These are phyloP conservation scores for Phytopythium delawarense DNA, from an alignment of 352 stramenopile genomes.

Conservation along the genomic window DNA sequence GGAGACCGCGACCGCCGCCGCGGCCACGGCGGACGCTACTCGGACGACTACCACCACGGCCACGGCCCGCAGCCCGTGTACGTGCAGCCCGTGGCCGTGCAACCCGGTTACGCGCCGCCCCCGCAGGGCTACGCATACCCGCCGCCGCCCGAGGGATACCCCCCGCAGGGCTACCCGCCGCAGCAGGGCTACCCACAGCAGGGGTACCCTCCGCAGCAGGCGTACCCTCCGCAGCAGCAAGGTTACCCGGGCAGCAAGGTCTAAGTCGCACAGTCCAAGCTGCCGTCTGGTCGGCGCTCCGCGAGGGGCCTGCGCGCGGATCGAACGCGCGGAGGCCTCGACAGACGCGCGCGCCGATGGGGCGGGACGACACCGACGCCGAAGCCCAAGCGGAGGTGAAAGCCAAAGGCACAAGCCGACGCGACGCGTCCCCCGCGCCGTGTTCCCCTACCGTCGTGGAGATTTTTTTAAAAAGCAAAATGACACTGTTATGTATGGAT, in stretches of 20 bases:
- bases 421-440: background rate
- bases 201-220: slow-evolving; percentile 20
- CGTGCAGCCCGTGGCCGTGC: slow-evolving; percentile 70
- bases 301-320: background rate
- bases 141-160: slow-evolving; percentile 31
- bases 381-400: too few relatives aligned
- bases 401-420: too few relatives aligned
- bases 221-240: slow-evolving; percentile 27
- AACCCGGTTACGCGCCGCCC: slow-evolving; percentile 29
- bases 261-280: background rate
- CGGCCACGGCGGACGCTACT: slow-evolving; percentile 19
- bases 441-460: background rate
- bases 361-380: background rate
- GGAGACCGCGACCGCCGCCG: slow-evolving; percentile 36
- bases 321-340: slow-evolving; percentile 3
- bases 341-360: background rate
- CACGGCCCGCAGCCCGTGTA: slow-evolving; percentile 45
- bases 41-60: slow-evolving; percentile 26
- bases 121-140: slow-evolving; percentile 28
- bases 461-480: slow-evolving; percentile 2
- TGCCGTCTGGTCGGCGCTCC: too few relatives aligned
- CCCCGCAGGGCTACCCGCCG: slow-evolving; percentile 29
- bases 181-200: slow-evolving; percentile 23
- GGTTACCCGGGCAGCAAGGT: slow-evolving; percentile 7
- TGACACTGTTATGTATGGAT: background rate